A percentile compares a stretch with the other conserved stretches of the same genome.
These are phyloP conservation scores for Coccomyxa sp. DNA, from an alignment of 139 green algal species.

Conservation along the genomic window DNA sequence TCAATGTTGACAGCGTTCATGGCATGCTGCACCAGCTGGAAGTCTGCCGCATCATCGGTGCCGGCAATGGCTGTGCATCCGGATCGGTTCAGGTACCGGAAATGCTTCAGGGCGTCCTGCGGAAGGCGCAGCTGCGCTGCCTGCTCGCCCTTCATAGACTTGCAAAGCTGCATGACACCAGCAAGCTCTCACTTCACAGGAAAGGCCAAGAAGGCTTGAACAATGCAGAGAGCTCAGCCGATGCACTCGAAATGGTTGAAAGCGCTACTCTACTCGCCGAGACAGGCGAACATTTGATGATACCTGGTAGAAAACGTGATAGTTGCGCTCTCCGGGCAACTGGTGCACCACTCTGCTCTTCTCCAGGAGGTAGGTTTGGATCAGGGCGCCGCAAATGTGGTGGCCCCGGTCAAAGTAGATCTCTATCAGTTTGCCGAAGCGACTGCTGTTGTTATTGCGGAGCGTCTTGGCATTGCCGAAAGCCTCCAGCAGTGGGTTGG, in stretches of 20 bases:
- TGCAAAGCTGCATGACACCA: not conserved
- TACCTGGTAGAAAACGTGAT: conserved; percentile 97
- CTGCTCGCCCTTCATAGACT: conserved; percentile 21
- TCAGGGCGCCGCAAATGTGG: conserved; percentile 45
- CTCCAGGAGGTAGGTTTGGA: conserved; percentile 78
- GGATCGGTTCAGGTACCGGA: conserved; percentile 55
- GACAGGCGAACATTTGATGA: conserved; percentile 4
- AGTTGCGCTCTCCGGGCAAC: conserved; percentile 79
- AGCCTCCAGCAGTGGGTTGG: conserved; percentile 81
- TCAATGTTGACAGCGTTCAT: conserved; percentile 81
- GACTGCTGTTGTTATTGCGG: conserved; percentile 78
- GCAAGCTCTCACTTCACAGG: not conserved
- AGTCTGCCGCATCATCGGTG: conserved; percentile 69
- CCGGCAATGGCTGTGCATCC: conserved; percentile 63
- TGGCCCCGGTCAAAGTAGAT: conserved; percentile 66
- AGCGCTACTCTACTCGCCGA: too few relatives aligned
- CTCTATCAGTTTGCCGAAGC: conserved; percentile 84
- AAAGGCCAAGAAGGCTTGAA: too few relatives aligned
- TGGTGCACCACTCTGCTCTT: conserved; percentile 64
- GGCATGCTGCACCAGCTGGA: conserved; percentile 55
- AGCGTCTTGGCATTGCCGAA: conserved; percentile 88
- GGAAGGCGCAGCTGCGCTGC: conserved; percentile 30
- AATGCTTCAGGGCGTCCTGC: conserved; percentile 25
- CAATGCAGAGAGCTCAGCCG: too few relatives aligned
- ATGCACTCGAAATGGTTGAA: too few relatives aligned